A percentile compares a stretch with the other conserved stretches of the same genome.
phyloP scores from a whole-genome alignment of 2,329 filamentous ascomycete species.

The Aaosphaeria pasadenensis region DNA sequence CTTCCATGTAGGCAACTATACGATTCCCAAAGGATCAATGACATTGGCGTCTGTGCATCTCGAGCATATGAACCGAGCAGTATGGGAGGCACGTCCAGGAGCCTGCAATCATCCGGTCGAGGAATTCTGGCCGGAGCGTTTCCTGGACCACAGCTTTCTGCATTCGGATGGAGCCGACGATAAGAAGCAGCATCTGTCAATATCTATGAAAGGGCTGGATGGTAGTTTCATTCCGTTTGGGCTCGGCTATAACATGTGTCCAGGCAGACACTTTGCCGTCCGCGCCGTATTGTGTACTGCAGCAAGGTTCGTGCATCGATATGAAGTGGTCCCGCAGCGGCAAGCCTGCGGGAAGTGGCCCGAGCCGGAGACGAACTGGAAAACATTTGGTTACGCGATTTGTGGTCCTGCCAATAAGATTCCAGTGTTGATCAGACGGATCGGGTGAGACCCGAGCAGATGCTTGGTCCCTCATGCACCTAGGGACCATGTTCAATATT shows the following conservation, averaged over 20 bases:
- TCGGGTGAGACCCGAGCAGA: no score
- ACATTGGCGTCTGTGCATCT: not conserved
- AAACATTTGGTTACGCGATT: not conserved
- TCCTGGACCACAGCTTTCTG: not conserved
- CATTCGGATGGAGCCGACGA: not conserved
- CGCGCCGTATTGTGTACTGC: not conserved
- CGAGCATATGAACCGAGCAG: not conserved
- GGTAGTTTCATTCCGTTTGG: conserved; percentile 1
- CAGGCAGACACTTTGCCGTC: conserved; percentile 1
- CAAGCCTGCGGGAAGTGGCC: no score
- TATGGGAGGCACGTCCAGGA: not conserved
- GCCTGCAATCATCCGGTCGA: not conserved
- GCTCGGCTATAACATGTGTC: conserved; percentile 1
- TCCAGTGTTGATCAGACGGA: not conserved
- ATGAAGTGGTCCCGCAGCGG: not conserved
- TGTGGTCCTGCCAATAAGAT: not conserved
- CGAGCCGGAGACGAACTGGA: not conserved
- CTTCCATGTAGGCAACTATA: not conserved
- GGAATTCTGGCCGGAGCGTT: conserved; percentile 3
- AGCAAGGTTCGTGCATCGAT: not conserved
- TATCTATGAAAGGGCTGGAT: not conserved
- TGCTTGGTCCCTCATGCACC: no score
- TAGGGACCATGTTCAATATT: no score
- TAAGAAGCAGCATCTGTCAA: no score
- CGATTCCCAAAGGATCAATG: not conserved